Evolutionary conservation across 208 protist species (phyloP), one percentile per base, ranked within the genome.

Genomic region (Crithidia bombi): DNA sequence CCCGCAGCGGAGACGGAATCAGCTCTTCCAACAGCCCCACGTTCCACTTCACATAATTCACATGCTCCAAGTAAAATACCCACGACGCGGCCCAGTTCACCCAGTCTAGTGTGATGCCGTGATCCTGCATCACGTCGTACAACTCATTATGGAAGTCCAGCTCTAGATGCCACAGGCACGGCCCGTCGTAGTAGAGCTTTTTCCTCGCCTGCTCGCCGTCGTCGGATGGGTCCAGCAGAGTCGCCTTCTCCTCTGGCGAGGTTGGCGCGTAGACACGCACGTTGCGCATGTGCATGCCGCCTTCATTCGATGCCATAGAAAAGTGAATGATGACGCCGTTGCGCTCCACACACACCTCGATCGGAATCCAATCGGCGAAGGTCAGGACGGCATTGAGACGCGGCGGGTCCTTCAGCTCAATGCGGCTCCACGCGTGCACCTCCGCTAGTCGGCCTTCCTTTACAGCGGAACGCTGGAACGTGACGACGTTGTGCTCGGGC

Each of bases 211-310:
- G 78, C 36, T 68, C 69, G 10, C 81, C 85, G 49, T 93, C 81
- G 44, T 84, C 81, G 19, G 79, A 84, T 0, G 65, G 74, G 28
- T 75, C 73, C 11, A 86, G 6, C 21, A 89, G 28, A 28, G 61
- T 43, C 23, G 44, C 46, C 12, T 47, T 56, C 59, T 79, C 56
- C 51, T 63, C 71, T n/a, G 49, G 15, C 7, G 68, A 54, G 38
- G 17, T 41, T 11, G 50, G 55, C 25, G 55, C 75, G 75, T 96
- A 96, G 38, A 82, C 84, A n/a, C 90, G 87, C 19, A 92, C 83
- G 78, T 96, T 96, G 47, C 87, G 85, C 83, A 93, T 91, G 80
- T 96, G 85, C 87, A 96, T 91, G 0, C 85, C 85, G 21, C 86
- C 83, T 65, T 93, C 86, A 43, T 83, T 91, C 33, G 70, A 66